Base-by-base conservation (phyloP, 2,329 filamentous ascomycete species). In the Zymoseptoria brevis region DNA sequence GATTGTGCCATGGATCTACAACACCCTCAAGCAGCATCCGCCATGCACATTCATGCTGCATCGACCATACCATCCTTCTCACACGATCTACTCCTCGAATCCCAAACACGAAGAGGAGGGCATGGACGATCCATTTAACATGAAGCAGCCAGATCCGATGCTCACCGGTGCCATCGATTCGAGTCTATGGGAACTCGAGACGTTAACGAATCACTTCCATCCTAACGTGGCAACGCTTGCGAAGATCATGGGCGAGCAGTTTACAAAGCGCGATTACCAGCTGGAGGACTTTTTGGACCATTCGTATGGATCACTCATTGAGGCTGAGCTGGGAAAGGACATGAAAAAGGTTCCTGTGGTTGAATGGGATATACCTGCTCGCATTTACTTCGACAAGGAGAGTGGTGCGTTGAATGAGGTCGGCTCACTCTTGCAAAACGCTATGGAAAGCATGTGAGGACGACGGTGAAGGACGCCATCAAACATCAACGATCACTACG, bases 271-370 rank as follows among this genome's bases (percentile, higher is more conserved):
- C 66, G 83, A 87, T 2, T 99, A 97, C 75, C 94, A 91, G 67
- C 77, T 96, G n/a, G 94, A 99, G 71, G 94, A 99, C 71, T 99
- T 99, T 75, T 77, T 97, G 53, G 94, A 99, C 71, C 91, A 97
- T 73, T 93, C 90, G 0, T 99, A 97, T 75, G 83, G 87, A 87
- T 81, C 81, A 83, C 82, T 99, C 72, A 76, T 97, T 50, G 89
- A 94, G 61, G 87, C 87, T 2, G 94, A 99, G 73, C 79, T 96
- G 63, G 80, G 82, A 60, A 95, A 93, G 75, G 85, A 89, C 50
- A 79, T 96, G 63, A 95, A 88, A 77, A 96, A 93, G 73, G 79
- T 84, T 5, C 92, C 93, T 0, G 90, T 94, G 11, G 85, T 97
- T 55, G 94, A 97, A 74, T 96, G 89, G 74, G 89, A 94, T 74